Percentiles rank a stretch among this genome's conserved stretches.
Conservation (phyloP, 352 stramenopile genomes). For the Globisporangium uncinulatum region DNA sequence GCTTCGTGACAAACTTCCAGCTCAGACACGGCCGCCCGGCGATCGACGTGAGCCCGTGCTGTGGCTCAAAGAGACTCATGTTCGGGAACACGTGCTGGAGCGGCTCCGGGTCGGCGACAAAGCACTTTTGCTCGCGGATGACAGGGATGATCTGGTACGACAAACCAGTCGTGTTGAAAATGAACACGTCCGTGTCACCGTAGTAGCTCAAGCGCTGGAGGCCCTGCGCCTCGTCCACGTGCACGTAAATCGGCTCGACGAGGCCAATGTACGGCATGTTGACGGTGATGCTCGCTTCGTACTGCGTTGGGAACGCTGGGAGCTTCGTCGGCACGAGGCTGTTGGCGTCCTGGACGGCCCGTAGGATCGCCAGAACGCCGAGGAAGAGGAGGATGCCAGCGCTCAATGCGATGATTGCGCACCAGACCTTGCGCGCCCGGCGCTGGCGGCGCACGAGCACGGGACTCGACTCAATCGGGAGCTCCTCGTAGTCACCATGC, state of each 20-base stretch:
- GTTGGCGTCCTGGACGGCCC: constrained; percentile 73
- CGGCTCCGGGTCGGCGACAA: constrained; percentile 44
- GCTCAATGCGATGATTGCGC: constrained; percentile 71
- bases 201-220: constrained; percentile 88
- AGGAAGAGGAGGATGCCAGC: constrained; percentile 81
- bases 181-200: constrained; percentile 83
- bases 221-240: constrained; percentile 64
- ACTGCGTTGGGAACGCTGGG: constrained; percentile 73
- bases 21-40: constrained; percentile 68
- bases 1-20: constrained; percentile 75
- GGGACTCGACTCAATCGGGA: constrained; percentile 27
- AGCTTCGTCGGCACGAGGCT: constrained; percentile 63
- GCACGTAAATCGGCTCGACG: constrained; percentile 82
- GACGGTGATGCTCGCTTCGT: constrained; percentile 83
- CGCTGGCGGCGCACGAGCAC: constrained; percentile 41
- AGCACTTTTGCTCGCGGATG: constrained; percentile 71
- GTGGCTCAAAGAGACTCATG: constrained; percentile 75
- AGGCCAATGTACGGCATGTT: constrained; percentile 89
- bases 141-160: constrained; percentile 84
- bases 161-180: constrained; percentile 73
- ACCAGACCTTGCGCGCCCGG: constrained; percentile 76
- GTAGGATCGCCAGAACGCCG: constrained; percentile 71
- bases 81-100: constrained; percentile 86
- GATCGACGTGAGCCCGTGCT: constrained; percentile 74
- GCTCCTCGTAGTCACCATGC: constrained; percentile 10